phyloP scores from a whole-genome alignment of 495 filamentous ascomycete genomes.

The Penicillium bialowiezense region DNA sequence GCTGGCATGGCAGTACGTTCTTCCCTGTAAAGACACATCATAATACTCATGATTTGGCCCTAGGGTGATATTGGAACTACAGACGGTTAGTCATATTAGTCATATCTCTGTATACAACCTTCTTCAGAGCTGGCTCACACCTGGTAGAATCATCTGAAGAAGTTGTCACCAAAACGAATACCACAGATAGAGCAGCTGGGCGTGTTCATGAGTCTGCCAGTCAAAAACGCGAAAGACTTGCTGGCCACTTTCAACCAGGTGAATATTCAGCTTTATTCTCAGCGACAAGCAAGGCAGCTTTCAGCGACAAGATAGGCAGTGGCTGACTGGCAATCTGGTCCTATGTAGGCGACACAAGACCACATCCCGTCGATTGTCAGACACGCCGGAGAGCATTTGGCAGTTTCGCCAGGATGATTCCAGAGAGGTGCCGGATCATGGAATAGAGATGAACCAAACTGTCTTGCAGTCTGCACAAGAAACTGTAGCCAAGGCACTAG shows the following conservation, averaged over 20 bases:
- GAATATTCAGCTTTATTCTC: too few relatives aligned
- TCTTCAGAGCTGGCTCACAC: neutral
- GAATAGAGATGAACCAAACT: constrained; percentile 7
- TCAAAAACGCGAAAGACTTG: constrained; percentile 17
- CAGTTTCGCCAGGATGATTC: constrained; percentile 1
- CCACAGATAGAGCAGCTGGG: constrained; percentile 11
- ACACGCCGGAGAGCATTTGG: constrained; percentile 15
- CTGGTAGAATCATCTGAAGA: constrained; percentile 13
- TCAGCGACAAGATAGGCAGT: too few relatives aligned
- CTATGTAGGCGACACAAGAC: constrained; percentile 32
- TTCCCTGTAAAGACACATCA: neutral
- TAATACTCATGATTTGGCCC: neutral
- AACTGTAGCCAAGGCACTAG: constrained; percentile 26
- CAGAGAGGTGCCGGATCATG: constrained; percentile 2
- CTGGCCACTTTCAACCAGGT: constrained; percentile 28
- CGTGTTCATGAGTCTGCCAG: constrained; percentile 19
- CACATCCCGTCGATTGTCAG: constrained; percentile 26
- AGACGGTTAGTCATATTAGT: constrained; percentile 5
- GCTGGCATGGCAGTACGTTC: constrained; percentile 7
- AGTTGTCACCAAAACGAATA: constrained; percentile 8
- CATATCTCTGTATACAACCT: too few relatives aligned
- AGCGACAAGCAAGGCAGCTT: too few relatives aligned
- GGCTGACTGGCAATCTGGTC: too few relatives aligned
- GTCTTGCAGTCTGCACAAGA: constrained; percentile 22
- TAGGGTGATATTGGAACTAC: constrained; percentile 9